Conservation (phyloP, 805 yeast genomes). For the Candida mattraensis region DNA sequence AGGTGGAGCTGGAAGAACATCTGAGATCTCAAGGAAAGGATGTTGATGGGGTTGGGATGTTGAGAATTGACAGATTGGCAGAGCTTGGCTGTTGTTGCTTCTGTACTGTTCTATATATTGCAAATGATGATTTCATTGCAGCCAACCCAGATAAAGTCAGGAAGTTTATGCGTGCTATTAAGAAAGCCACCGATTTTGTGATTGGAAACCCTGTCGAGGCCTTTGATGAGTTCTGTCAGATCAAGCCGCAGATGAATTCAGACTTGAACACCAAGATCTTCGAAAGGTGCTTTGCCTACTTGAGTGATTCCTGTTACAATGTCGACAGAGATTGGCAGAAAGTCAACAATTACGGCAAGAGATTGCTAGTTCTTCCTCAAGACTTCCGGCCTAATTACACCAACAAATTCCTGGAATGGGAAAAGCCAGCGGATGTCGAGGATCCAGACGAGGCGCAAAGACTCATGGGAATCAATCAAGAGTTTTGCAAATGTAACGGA, state of each 20-base stretch:
- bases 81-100: constrained; percentile 60
- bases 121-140: constrained; percentile 49
- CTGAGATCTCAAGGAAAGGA: constrained; percentile 43
- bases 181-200: constrained; percentile 51
- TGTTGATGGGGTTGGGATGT: constrained; percentile 49
- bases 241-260: constrained; percentile 48
- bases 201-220: constrained; percentile 44
- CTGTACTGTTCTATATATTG: constrained; percentile 55
- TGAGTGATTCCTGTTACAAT: constrained; percentile 50
- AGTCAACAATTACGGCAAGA: constrained; percentile 55
- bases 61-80: constrained; percentile 55
- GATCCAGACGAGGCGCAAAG: constrained; percentile 51
- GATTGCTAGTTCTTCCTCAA: constrained; percentile 50
- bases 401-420: constrained; percentile 51
- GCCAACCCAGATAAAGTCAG: constrained; percentile 46
- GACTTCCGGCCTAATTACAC: constrained; percentile 51
- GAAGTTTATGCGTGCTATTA: constrained; percentile 47
- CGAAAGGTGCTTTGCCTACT: constrained; percentile 55
- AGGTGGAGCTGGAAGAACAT: constrained; percentile 55
- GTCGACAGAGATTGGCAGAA: constrained; percentile 59
- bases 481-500: constrained; percentile 45
- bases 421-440: constrained; percentile 45
- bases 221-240: constrained; percentile 44
- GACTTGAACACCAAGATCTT: constrained; percentile 45
- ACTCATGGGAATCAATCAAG: constrained; percentile 46